These are phyloP conservation scores for Phalaenopsis aphrodite DNA, from an alignment of 106 monocot genomes.

Conservation along the genomic window DNA sequence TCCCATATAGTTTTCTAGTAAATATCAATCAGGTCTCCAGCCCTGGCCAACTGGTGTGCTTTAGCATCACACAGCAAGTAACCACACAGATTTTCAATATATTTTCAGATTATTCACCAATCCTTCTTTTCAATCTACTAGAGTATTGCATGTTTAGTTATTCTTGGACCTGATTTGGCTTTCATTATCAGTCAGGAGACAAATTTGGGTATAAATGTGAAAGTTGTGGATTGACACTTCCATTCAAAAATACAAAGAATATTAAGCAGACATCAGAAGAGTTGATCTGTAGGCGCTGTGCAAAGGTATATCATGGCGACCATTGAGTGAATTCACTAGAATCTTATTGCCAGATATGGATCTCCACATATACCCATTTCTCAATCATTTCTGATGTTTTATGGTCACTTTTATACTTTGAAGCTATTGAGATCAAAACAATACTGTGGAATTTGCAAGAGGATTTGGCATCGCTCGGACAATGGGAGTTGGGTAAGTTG, in stretches of 20 bases:
- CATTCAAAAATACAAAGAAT: constrained; percentile 55
- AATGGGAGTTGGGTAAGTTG: constrained; percentile 72
- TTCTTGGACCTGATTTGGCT: background rate
- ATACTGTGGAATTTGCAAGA: constrained; percentile 96
- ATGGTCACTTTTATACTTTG: constrained; percentile 10
- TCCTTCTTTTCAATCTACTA: background rate
- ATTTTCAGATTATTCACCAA: background rate
- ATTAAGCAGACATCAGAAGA: constrained; percentile 40
- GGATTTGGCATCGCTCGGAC: constrained; percentile 84
- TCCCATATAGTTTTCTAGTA: too few relatives aligned
- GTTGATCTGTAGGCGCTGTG: constrained; percentile 68
- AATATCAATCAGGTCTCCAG: too few relatives aligned
- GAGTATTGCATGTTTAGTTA: background rate
- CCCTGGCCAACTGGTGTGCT: too few relatives aligned
- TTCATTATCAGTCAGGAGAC: constrained; percentile 23
- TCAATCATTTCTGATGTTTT: background rate
- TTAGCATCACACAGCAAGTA: background rate
- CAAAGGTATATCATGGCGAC: constrained; percentile 37
- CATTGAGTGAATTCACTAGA: background rate
- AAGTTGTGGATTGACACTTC: constrained; percentile 60
- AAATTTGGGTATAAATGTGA: constrained; percentile 42
- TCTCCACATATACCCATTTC: background rate
- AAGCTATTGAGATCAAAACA: constrained; percentile 77
- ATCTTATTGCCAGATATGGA: background rate
- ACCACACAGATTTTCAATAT: background rate